Evolutionary conservation across 2,329 filamentous ascomycete genomes (phyloP), one percentile per base, ranked within the genome.

Genomic region (Sclerotinia borealis): DNA sequence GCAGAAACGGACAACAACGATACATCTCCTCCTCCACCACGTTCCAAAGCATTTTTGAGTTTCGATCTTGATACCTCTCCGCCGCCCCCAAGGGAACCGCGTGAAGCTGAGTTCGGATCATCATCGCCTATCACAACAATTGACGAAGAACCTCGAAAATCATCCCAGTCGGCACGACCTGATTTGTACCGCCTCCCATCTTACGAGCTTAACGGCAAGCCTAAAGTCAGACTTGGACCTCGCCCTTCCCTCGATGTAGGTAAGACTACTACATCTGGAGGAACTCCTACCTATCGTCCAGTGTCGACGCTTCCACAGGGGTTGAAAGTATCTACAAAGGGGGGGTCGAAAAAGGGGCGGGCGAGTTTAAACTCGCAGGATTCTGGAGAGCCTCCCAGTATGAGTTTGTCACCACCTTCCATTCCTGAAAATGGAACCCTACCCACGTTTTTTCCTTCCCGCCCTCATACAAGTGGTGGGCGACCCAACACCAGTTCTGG

Each of bases 141-240:
- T 29, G 68, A 71, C 41, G 71, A 72, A 64, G 31, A 9, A 27
- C 62, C 68, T 54, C 70, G 72, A 43, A 67, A 68, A 56, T 75
- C 83, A 5, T 81, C 80, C 1, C 83, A 85, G 69, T 81, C 82
- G 15, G 75, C 78, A 29, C 79, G 81, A 50, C 76, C 79, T 7
- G 84, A 87, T 13, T 70, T 81, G 39, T 81, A 81, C 71, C 78
- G 75, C 67, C 80, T 80, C 64, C 75, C 77, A 29, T 77, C 80
- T 15, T 83, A 84, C 67, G 74, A 76, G 36, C 47, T 66, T 25
- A 81, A 80, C 68, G 78, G 79, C 70, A 92, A 90, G 72, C 89
- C 88, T 49, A 97, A 96, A 75, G 87, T 96, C 63, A 97, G 96
- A 76, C 84, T 96, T 49, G 95, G 88, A 1, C 93, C 95, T 11